These are phyloP conservation scores for Sclerotinia spermophila DNA, from an alignment of 2,329 filamentous ascomycete genomes.

Conservation along the genomic window DNA sequence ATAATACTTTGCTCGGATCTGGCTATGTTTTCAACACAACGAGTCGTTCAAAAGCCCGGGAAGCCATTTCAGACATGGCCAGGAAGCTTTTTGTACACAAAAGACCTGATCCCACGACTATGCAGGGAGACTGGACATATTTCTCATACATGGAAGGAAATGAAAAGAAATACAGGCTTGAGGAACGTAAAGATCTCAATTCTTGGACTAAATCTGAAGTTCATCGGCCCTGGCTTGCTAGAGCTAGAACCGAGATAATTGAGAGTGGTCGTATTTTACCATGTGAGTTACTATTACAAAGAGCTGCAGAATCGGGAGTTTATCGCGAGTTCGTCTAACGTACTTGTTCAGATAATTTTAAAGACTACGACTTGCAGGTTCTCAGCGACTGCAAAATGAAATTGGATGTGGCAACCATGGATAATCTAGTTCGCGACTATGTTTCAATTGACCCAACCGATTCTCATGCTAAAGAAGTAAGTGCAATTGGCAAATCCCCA, in stretches of 20 bases:
- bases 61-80: not conserved
- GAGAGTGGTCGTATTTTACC: not conserved
- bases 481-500: not conserved
- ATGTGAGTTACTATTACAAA: not conserved
- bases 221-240: not conserved
- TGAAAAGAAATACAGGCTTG: not conserved
- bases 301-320: not conserved
- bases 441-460: not conserved
- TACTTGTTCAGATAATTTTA: not conserved
- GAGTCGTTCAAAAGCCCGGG: not conserved
- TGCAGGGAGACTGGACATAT: not conserved
- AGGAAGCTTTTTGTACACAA: not conserved
- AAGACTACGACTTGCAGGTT: not conserved
- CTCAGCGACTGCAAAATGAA: not conserved
- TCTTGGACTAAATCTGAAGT: not conserved
- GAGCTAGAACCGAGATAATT: not conserved
- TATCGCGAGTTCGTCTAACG: not conserved
- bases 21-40: not conserved
- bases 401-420: not conserved
- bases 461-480: not conserved
- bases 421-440: not conserved
- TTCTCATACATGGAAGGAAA: not conserved
- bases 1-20: not conserved
- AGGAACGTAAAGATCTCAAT: not conserved
- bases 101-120: not conserved